phyloP scores from a whole-genome alignment of 2,329 filamentous ascomycete genomes.

The Pseudopithomyces maydicus region DNA sequence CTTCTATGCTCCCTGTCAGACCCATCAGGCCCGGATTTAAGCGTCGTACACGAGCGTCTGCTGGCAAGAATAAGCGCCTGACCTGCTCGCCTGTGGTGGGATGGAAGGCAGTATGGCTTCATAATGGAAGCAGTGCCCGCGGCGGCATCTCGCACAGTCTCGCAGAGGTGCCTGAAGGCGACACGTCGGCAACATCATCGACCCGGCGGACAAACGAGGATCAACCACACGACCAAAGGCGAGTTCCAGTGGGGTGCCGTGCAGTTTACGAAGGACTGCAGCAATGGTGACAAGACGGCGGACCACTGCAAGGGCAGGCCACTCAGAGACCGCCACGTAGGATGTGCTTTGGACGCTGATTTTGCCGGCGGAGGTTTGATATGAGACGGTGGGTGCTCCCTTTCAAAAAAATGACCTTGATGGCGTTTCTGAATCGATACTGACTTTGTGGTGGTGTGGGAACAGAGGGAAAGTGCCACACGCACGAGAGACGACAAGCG shows the following conservation, averaged over 20 bases:
- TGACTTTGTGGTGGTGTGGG: slow-evolving; percentile 13
- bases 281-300: slow-evolving; percentile 25
- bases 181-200: not conserved
- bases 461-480: slow-evolving; percentile 16
- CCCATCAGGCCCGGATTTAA: slow-evolving; percentile 22
- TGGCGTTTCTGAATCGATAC: slow-evolving; percentile 12
- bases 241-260: slow-evolving; percentile 18
- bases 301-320: slow-evolving; percentile 45
- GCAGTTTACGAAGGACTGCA: slow-evolving; percentile 21
- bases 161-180: slow-evolving; percentile 5
- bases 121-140: slow-evolving; percentile 32
- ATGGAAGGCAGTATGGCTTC: slow-evolving; percentile 19
- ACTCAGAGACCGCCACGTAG: slow-evolving; percentile 51
- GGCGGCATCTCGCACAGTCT: slow-evolving; percentile 20
- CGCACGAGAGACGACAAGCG: slow-evolving; percentile 23
- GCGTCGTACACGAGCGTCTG: slow-evolving; percentile 37
- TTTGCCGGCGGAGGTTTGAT: slow-evolving; percentile 19
- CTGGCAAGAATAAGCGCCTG: slow-evolving; percentile 39
- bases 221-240: slow-evolving; percentile 13
- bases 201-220: slow-evolving; percentile 7
- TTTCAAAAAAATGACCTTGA: slow-evolving; percentile 8
- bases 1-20: slow-evolving; percentile 25
- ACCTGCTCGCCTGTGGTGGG: slow-evolving; percentile 30
- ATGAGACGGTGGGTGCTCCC: slow-evolving; percentile 25
- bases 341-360: slow-evolving; percentile 26